phyloP scores from a whole-genome alignment of 2,329 filamentous ascomycete genomes.

The Balansia obtecta region DNA sequence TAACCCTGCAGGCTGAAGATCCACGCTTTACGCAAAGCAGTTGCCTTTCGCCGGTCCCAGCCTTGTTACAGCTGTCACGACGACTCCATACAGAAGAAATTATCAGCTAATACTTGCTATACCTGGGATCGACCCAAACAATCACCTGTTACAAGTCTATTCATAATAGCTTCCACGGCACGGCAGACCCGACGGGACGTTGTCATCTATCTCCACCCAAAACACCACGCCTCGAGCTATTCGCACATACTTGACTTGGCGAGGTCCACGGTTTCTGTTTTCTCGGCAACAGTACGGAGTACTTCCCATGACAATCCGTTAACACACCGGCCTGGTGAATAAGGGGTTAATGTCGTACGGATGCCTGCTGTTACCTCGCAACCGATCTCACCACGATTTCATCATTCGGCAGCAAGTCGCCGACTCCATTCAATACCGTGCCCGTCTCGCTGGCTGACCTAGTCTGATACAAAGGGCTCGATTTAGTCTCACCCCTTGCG shows the following conservation, averaged over 20 bases:
- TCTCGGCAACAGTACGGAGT: neutral
- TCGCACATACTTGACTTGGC: neutral
- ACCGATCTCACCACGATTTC: constrained; percentile 16
- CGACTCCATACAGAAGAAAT: neutral
- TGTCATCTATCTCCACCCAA: neutral
- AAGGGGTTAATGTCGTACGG: constrained; percentile 34
- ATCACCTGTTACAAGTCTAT: too few relatives aligned
- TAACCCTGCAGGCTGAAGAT: constrained; percentile 1
- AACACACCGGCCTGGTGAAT: constrained; percentile 7
- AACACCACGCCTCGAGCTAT: neutral
- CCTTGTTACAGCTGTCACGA: neutral
- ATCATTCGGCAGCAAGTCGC: constrained; percentile 20
- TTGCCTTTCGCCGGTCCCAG: too few relatives aligned
- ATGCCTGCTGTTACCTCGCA: constrained; percentile 33
- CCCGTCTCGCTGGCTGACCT: neutral
- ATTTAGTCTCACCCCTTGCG: constrained; percentile 5
- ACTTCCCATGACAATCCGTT: neutral
- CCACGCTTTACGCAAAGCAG: neutral
- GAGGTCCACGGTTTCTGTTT: neutral
- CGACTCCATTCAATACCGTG: constrained; percentile 20
- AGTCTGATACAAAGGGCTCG: constrained; percentile 10
- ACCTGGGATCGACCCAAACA: neutral
- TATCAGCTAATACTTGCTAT: neutral
- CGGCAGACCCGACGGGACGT: constrained; percentile 1
- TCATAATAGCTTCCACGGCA: neutral